These are phyloP conservation scores for Aleurites moluccanus DNA, from an alignment of 441 rosid genomes.

Conservation along the genomic window DNA sequence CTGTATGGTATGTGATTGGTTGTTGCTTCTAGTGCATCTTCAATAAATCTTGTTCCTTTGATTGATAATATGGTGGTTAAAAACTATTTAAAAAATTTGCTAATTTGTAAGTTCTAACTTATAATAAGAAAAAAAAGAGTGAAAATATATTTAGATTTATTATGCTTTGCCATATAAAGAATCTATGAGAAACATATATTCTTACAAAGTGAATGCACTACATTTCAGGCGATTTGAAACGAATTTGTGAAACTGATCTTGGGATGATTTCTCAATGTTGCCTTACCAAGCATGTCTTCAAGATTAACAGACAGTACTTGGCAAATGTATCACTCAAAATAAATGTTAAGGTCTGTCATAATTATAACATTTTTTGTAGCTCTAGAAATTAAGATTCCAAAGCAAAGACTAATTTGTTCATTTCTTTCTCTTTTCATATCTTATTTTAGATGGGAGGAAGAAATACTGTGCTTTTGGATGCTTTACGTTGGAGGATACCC, in stretches of 20 bases:
- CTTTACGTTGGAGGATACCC: constrained; percentile 18
- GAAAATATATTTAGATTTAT: too few species aligned
- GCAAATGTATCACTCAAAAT: constrained; percentile 18
- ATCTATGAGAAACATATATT: too few species aligned
- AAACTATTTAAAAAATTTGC: too few species aligned
- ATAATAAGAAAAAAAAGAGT: too few species aligned
- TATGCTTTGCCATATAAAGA: too few species aligned
- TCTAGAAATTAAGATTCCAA: not conserved
- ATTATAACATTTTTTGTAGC: not conserved
- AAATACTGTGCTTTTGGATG: constrained; percentile 20
- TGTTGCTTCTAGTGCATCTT: not conserved
- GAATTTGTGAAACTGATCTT: constrained; percentile 20
- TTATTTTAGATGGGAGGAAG: constrained; percentile 17
- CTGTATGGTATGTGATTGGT: constrained; percentile 35
- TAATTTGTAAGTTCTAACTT: too few species aligned
- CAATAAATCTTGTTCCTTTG: not conserved
- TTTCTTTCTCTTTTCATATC: not conserved
- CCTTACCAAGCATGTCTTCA: constrained; percentile 18
- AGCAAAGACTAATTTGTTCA: not conserved
- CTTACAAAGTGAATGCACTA: not conserved
- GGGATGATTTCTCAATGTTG: constrained; percentile 21
- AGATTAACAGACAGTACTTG: constrained; percentile 17
- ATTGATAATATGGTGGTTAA: too few species aligned
- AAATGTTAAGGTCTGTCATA: constrained; percentile 13
- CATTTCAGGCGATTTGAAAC: constrained; percentile 15